phyloP scores from a whole-genome alignment of 148 eudicot species.

The Fallopia convolvulus region DNA sequence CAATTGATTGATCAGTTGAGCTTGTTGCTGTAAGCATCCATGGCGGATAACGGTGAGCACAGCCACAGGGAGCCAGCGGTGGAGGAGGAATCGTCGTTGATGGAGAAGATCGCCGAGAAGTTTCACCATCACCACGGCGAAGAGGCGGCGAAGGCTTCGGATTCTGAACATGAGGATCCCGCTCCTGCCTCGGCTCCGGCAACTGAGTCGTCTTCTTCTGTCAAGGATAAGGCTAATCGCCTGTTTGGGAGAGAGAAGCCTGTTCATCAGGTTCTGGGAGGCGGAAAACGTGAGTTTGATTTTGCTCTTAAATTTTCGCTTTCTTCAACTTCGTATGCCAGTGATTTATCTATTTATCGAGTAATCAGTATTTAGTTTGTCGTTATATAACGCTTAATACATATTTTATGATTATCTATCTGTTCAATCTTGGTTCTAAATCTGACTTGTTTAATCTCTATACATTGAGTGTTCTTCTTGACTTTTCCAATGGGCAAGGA shows the following conservation, averaged over 20 bases:
- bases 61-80: background rate
- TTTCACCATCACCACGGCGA: background rate
- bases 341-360: too few species aligned
- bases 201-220: background rate
- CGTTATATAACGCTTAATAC: too few species aligned
- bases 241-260: background rate
- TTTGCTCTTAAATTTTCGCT: background rate
- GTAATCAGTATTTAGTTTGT: too few species aligned
- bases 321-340: too few species aligned
- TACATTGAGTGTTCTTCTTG: too few species aligned
- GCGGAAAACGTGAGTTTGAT: background rate
- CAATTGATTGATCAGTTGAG: background rate
- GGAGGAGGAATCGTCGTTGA: background rate
- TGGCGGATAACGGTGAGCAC: background rate
- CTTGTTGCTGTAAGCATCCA: background rate
- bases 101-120: background rate
- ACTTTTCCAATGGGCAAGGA: too few species aligned
- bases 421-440: too few species aligned
- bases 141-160: background rate
- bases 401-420: too few species aligned
- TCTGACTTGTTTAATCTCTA: too few species aligned
- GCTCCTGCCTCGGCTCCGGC: background rate
- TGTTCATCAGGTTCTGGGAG: background rate
- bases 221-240: background rate
- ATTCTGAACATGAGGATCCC: background rate